Conservation (phyloP, 805 yeast genomes). For the Suhomyces xylopsoci region DNA sequence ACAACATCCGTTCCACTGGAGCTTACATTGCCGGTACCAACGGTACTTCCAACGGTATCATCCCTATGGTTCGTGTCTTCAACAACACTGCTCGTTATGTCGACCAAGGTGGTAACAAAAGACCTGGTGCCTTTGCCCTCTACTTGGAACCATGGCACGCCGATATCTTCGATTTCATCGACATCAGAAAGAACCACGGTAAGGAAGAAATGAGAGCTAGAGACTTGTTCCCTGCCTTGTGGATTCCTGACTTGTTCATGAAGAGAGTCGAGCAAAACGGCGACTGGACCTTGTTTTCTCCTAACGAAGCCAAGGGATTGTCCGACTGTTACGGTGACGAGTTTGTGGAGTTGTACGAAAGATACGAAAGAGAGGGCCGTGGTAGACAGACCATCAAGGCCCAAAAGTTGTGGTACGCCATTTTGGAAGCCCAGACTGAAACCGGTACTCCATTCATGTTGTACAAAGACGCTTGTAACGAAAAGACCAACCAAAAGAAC, state of each 20-base stretch:
- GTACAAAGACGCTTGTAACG: constrained; percentile 88
- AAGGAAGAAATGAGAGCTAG: constrained; percentile 92
- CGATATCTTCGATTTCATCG: constrained; percentile 82
- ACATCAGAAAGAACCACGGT: constrained; percentile 89
- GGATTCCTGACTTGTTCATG: constrained; percentile 97
- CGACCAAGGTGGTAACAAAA: constrained; percentile 96
- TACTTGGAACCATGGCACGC: constrained; percentile 97
- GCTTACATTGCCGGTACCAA: constrained; percentile 87
- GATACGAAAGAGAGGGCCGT: constrained; percentile 68
- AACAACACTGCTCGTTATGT: constrained; percentile 96
- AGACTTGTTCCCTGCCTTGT: constrained; percentile 86
- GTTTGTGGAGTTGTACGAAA: constrained; percentile 66
- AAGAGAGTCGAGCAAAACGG: constrained; percentile 72
- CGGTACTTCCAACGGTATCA: constrained; percentile 87
- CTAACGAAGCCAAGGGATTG: constrained; percentile 84
- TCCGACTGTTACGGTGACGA: constrained; percentile 81
- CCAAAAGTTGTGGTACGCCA: constrained; percentile 86
- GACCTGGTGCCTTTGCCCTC: constrained; percentile 96
- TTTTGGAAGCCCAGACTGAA: constrained; percentile 89
- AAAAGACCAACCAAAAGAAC: constrained; percentile 86
- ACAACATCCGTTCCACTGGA: constrained; percentile 83
- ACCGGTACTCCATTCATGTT: constrained; percentile 96
- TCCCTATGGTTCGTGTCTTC: constrained; percentile 95
- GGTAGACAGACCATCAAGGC: constrained; percentile 64
- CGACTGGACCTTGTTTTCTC: constrained; percentile 89